Evolutionary conservation across 495 filamentous ascomycete genomes (phyloP), one percentile per base, ranked within the genome.

Genomic region (Penicillium antarcticum): DNA sequence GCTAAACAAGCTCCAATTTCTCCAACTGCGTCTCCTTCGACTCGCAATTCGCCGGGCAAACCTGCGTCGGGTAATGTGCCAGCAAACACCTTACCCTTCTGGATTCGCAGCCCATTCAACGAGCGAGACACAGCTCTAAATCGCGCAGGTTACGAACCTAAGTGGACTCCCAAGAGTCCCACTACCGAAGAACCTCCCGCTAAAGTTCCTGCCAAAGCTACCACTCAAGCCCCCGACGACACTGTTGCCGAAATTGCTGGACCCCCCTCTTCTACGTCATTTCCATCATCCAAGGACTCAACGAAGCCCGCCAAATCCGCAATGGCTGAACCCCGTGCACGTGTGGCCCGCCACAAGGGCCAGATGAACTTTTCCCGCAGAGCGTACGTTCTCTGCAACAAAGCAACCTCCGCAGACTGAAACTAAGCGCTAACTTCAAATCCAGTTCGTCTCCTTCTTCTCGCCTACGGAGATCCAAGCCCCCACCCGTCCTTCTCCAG

Each of bases 341-440:
- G 88, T 60, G 85, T 84, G 53, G 86, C 84, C 55, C 86, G 90
- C 62, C 88, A 91, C 68, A 89, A 90, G 61, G 90, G 91, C 56
- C 90, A 95, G 63, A 87, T 90, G 77, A 95, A 92, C 67, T 92
- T 96, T 96, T 67, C 72, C 84, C 39, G 78, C 79, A 67, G 92
- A 97, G 61, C 76, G 91, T 96, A 76, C 19, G 80, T 74, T 18
- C 29, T 14, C 8, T 13, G 26, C 4, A 45, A 13, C 8, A 21
- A 14, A 23, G 8, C 18, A 2, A 1, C n/a, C 39, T 32, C 4
- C 14, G 31, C 14, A 38, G 18, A 3, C 18, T 8, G 5, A 38
- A 31, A 19, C 14, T 8, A 5, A 38, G 21, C 16, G 9, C 56
- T 57, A 38, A 60, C 36, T 40, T 24, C 1, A 7, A 17, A 53